A percentile compares a stretch with the other conserved stretches of the same genome.
These are phyloP conservation scores for Ceratocystis smalleyi DNA, from an alignment of 2,329 filamentous ascomycete genomes.

Conservation along the genomic window DNA sequence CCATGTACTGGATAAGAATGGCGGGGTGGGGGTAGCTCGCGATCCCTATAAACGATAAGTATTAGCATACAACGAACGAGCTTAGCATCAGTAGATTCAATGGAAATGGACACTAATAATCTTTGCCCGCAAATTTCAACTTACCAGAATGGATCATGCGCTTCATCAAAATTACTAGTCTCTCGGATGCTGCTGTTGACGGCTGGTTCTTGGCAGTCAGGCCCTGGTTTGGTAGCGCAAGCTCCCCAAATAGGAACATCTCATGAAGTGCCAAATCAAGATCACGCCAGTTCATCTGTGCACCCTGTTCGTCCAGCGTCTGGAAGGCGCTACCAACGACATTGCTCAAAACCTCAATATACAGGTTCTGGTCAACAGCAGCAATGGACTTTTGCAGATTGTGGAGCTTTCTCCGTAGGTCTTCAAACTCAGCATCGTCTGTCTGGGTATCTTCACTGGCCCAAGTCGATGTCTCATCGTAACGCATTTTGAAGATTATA, in stretches of 20 bases:
- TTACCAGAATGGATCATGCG: conserved; percentile 86
- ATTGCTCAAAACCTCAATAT: conserved; percentile 74
- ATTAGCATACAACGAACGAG: conserved; percentile 18
- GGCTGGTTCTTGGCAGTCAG: conserved; percentile 75
- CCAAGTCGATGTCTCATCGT: conserved; percentile 88
- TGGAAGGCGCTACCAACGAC: conserved; percentile 80
- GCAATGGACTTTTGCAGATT: conserved; percentile 86
- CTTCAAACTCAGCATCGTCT: conserved; percentile 93
- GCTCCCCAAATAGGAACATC: conserved; percentile 88
- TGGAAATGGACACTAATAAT: not conserved
- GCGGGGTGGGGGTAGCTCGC: conserved; percentile 77
- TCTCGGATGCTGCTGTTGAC: conserved; percentile 61
- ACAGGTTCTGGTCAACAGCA: conserved; percentile 72
- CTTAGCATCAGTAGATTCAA: too few relatives aligned
- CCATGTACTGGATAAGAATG: conserved; percentile 93
- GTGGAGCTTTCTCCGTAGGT: conserved; percentile 77
- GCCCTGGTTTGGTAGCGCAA: conserved; percentile 77
- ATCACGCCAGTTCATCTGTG: conserved; percentile 81
- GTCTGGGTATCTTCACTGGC: conserved; percentile 88
- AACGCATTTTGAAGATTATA: conserved; percentile 91
- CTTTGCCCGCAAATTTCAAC: conserved; percentile 22
- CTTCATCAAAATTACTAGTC: conserved; percentile 79
- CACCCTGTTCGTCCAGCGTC: conserved; percentile 56
- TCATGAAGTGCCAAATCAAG: conserved; percentile 86
- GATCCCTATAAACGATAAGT: conserved; percentile 41